Evolutionary conservation across 768 basidiomycete species (phyloP).

Genomic region (Punctularia strigosozonata): DNA sequence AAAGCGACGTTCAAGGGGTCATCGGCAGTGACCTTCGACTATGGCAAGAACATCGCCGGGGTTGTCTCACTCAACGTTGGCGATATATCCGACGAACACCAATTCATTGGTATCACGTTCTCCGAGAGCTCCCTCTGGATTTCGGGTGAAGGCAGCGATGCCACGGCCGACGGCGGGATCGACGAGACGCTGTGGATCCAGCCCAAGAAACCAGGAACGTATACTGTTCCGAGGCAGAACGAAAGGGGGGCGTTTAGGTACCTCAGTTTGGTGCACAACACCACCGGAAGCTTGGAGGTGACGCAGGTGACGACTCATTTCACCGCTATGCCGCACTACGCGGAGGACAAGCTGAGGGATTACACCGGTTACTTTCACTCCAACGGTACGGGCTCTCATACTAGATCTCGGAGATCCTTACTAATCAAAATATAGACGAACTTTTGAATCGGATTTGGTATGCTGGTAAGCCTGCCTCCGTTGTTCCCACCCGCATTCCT

Average conservation of each 20-base stretch:
- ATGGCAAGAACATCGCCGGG: background rate
- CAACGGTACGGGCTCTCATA: constrained; percentile 3
- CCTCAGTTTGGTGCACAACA: constrained; percentile 7
- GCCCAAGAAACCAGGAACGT: background rate
- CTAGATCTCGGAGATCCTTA: no score
- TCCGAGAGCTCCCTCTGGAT: background rate
- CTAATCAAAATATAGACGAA: constrained; percentile 3
- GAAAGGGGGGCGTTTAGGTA: constrained; percentile 9
- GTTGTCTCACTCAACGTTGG: background rate
- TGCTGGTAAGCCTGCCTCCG: constrained; percentile 13
- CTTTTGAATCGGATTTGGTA: constrained; percentile 12
- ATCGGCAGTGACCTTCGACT: background rate
- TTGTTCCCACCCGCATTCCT: constrained; percentile 10
- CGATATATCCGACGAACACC: background rate
- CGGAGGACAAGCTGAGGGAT: constrained; percentile 7
- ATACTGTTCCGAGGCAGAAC: background rate
- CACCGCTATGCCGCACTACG: constrained; percentile 8
- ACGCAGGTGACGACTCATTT: constrained; percentile 7
- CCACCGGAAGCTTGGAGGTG: constrained; percentile 3
- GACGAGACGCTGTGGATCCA: background rate
- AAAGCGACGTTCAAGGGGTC: background rate
- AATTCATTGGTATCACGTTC: background rate
- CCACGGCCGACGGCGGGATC: background rate
- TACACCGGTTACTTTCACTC: constrained; percentile 12
- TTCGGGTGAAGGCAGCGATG: background rate